A percentile compares a stretch with the other conserved stretches of the same genome.
These are phyloP conservation scores for Tulasnella sp. DNA, from an alignment of 768 basidiomycete species.

Conservation along the genomic window DNA sequence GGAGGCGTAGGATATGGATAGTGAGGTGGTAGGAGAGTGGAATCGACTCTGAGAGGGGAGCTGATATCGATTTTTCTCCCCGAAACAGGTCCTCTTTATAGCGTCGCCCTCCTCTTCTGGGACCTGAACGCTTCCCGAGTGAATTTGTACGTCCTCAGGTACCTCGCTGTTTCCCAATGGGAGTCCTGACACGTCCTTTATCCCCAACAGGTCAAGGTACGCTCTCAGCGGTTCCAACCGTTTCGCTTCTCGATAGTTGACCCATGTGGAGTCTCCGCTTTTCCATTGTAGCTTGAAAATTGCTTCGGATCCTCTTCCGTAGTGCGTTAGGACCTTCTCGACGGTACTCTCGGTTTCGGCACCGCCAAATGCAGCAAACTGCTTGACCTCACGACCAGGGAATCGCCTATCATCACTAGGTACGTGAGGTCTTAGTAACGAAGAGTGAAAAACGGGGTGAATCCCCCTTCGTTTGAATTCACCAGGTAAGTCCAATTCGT, in stretches of 20 bases:
- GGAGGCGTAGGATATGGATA: too few relatives aligned
- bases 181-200: too few relatives aligned
- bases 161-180: too few relatives aligned
- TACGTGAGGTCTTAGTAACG: background rate
- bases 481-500: conserved; percentile 9
- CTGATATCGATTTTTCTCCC: too few relatives aligned
- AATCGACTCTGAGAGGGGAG: too few relatives aligned
- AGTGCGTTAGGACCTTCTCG: conserved; percentile 35
- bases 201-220: too few relatives aligned
- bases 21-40: too few relatives aligned
- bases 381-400: conserved; percentile 37
- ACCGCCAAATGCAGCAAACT: conserved; percentile 35
- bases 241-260: conserved; percentile 33
- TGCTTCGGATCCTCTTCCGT: conserved; percentile 34
- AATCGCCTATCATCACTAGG: conserved; percentile 40
- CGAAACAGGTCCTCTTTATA: too few relatives aligned
- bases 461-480: conserved; percentile 12
- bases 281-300: conserved; percentile 41
- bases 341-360: conserved; percentile 37
- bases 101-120: too few relatives aligned
- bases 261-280: conserved; percentile 41
- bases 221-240: too few relatives aligned
- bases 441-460: conserved; percentile 23
- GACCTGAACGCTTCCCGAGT: too few relatives aligned
- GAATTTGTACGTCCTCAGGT: too few relatives aligned